Evolutionary conservation across 805 yeast genomes (phyloP).

Genomic region (Debaryomyces prosopidis): DNA sequence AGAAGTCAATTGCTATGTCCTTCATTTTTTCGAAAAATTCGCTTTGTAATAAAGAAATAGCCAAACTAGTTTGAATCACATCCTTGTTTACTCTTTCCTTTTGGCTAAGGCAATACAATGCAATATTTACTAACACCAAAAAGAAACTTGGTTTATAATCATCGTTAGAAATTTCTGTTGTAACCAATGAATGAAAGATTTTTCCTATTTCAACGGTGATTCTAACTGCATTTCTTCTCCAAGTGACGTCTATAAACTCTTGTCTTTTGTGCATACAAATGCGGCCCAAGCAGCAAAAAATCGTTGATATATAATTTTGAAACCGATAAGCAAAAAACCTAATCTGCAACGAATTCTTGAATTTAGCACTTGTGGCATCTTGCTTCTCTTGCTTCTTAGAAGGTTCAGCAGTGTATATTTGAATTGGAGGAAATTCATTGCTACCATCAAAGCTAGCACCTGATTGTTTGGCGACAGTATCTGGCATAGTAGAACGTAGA

Average conservation of each 20-base stretch:
- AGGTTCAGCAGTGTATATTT: constrained; percentile 47
- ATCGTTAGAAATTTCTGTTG: constrained; percentile 15
- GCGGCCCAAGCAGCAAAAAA: constrained; percentile 45
- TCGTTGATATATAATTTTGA: constrained; percentile 43
- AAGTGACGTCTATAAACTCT: constrained; percentile 32
- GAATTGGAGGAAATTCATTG: constrained; percentile 38
- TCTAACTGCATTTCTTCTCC: constrained; percentile 42
- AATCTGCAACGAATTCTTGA: constrained; percentile 60
- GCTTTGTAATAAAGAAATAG: constrained; percentile 51
- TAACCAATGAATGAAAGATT: constrained; percentile 26
- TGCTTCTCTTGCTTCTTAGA: constrained; percentile 26
- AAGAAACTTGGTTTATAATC: constrained; percentile 24
- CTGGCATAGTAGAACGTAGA: constrained; percentile 50
- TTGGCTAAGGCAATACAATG: constrained; percentile 37
- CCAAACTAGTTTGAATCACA: constrained; percentile 37
- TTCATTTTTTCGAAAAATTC: constrained; percentile 44
- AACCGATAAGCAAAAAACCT: constrained; percentile 51
- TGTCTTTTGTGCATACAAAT: constrained; percentile 51
- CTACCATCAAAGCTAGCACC: constrained; percentile 26
- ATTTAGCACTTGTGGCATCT: constrained; percentile 55
- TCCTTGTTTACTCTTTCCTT: constrained; percentile 23
- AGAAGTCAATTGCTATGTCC: constrained; percentile 21
- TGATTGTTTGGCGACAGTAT: constrained; percentile 46
- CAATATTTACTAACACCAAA: constrained; percentile 34
- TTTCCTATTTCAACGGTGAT: constrained; percentile 35